phyloP scores from a whole-genome alignment of 176 grass and related monocot genomes.

The Microstegium vimineum region DNA sequence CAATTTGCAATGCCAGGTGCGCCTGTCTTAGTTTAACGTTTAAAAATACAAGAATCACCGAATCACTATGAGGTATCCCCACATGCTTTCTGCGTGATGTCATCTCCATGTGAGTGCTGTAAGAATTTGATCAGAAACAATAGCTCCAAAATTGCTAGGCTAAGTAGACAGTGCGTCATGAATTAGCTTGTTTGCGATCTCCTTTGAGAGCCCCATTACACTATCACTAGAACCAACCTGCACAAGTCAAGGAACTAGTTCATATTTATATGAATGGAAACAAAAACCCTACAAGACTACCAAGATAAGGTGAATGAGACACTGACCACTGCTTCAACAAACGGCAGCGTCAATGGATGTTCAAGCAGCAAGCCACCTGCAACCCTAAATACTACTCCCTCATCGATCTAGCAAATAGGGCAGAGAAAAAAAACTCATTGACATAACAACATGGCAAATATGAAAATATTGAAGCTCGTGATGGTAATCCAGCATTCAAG shows the following conservation, averaged over 20 bases:
- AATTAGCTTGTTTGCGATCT: constrained; percentile 65
- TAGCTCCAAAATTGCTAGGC: background rate
- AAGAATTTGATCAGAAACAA: background rate
- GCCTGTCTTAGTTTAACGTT: background rate
- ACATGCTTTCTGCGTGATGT: background rate
- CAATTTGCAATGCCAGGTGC: background rate
- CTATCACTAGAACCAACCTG: constrained; percentile 77
- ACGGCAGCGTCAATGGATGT: constrained; percentile 77
- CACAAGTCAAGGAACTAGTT: background rate
- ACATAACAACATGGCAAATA: background rate
- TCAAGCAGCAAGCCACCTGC: constrained; percentile 83
- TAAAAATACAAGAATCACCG: background rate
- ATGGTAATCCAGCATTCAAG: background rate
- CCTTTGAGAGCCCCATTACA: constrained; percentile 85
- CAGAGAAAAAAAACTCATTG: background rate
- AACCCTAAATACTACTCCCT: constrained; percentile 84
- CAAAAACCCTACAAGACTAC: background rate
- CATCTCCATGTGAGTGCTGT: background rate
- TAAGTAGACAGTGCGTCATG: constrained; percentile 37
- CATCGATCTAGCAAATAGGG: constrained; percentile 56
- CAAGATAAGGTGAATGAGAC: background rate
- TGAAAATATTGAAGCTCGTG: background rate
- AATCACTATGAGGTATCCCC: background rate
- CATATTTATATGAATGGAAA: constrained; percentile 6
- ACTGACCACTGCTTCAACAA: constrained; percentile 96